These are phyloP conservation scores for Pseudoturritis turrita DNA, from an alignment of 345 rosid genomes.

Conservation along the genomic window DNA sequence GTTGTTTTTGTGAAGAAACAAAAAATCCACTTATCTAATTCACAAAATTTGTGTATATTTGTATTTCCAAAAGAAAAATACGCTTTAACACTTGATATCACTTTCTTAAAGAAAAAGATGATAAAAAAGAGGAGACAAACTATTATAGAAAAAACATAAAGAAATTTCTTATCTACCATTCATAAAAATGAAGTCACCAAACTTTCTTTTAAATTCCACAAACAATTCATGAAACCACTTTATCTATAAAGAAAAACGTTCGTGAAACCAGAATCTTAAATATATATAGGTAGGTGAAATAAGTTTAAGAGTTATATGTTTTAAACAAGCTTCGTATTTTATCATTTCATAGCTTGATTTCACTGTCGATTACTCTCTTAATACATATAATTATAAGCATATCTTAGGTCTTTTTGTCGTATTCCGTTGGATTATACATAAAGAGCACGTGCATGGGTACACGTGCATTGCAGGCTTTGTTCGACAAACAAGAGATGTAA, in stretches of 20 bases:
- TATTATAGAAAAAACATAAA: background rate
- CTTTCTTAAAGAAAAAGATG: constrained; percentile 29
- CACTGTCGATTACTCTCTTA: constrained; percentile 49
- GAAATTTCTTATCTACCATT: constrained; percentile 42
- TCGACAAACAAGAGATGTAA: constrained; percentile 25
- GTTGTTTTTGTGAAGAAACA: too few species aligned
- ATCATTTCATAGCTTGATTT: background rate
- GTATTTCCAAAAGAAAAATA: constrained; percentile 19
- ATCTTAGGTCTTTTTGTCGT: constrained; percentile 53
- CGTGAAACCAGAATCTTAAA: background rate
- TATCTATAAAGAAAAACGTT: too few species aligned
- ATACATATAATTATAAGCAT: too few species aligned
- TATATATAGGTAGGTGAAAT: background rate
- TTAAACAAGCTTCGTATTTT: too few species aligned
- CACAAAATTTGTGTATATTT: too few species aligned
- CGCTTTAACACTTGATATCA: constrained; percentile 11
- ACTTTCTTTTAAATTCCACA: background rate
- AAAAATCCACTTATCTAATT: too few species aligned
- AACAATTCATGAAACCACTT: background rate
- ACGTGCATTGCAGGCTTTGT: constrained; percentile 46
- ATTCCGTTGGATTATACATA: constrained; percentile 49
- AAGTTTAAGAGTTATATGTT: background rate
- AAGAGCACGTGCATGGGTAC: constrained; percentile 58
- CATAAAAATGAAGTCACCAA: constrained; percentile 35
- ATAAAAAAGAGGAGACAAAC: constrained; percentile 10